Base-by-base conservation (phyloP, 179 eudicot genomes). In the Monotropa hypopitys region DNA sequence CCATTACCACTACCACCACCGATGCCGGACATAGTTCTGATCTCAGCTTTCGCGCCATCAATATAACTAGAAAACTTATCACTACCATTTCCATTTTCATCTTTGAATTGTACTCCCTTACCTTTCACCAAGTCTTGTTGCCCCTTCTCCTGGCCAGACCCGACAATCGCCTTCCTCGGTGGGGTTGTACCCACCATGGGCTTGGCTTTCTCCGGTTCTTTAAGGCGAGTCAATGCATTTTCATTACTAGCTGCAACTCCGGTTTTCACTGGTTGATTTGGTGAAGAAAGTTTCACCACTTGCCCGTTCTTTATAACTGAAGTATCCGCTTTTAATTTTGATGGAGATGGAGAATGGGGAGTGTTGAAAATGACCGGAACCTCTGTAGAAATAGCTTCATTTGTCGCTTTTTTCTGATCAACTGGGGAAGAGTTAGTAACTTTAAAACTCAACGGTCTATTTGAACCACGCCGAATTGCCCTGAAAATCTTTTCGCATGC, bases 11-110 rank as follows among this genome's bases (percentile, higher is more conserved):
- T 28, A 7, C 47, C 77, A 62, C 10, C 47, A 23, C 76, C 67
- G 32, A 67, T 50, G 49, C 49, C 56, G 21, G 85, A 78, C 0
- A 53, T 42, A 47, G 47, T 70, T 74, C 80, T 73, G 77, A 80
- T 49, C 47, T 70, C 56, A 5, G 57, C 70, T 63, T 72, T 78
- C 20, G 82, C 74, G n/a, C 51, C 63, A 40, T 32, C 38, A n/a
- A 85, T 80, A 23, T 78, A 82, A 72, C 49, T 65, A 35, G 81
- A 61, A n/a, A 69, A 76, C 57, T 71, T 46, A 28, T 72, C 77
- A 50, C 80, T 76, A 13, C n/a, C 2, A 23, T 50, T 28, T 33
- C 32, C 50, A 20, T 40, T 8, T 40, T 9, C 30, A 50, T 21
- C 43, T 32, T 53, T 23, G 11, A 21, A 5, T 8, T 38, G 26